Evolutionary conservation across 768 basidiomycete species (phyloP), one percentile per base, ranked within the genome.

Genomic region (Termitomyces sp.): DNA sequence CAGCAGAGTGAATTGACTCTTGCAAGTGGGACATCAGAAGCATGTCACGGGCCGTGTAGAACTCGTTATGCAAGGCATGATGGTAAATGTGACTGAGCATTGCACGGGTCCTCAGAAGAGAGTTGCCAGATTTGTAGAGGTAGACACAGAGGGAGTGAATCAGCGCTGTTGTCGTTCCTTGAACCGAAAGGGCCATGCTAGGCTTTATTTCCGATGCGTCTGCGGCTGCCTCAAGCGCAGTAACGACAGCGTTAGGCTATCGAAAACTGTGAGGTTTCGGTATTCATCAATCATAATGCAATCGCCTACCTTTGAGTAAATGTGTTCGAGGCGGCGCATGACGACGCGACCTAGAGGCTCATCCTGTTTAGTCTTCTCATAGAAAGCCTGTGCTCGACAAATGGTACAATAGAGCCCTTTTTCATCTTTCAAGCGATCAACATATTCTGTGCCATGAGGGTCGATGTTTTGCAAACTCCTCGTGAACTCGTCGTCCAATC

Each of bases 31-130:
- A 98, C 97, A 99, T 98, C 60, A 99, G 79, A 37, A 99, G 76
- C 91, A 98, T 95, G 75, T 99, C 97, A 30, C 97, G 91, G 10
- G 97, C 91, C 27, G 92, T 93, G 77, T 97, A 85, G 78, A 94
- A 99, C 68, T 96, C 90, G 66, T 98, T 97, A 72, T 95, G 93
- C 32, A 97, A 83, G 27, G 96, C 97, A 68, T 95, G 88, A 73
- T 98, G 95, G 72, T 95, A 99, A 69, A 98, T 94, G 71, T 99
- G 97, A 68, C 89, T 89, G 53, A 99, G 86, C 87, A 99, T 96
- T 8, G 97, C 96, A 61, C 97, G 88, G 13, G 97, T 98, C 55
- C 96, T 90, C 53, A 98, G 79, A 53, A 98, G 84, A 1, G 94
- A 90, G 68, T 93, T 93, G 67, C 89, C 89, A 46, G 89, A 88